These are phyloP conservation scores for Monilinia fructigena DNA, from an alignment of 2,329 filamentous ascomycete genomes.

Conservation along the genomic window DNA sequence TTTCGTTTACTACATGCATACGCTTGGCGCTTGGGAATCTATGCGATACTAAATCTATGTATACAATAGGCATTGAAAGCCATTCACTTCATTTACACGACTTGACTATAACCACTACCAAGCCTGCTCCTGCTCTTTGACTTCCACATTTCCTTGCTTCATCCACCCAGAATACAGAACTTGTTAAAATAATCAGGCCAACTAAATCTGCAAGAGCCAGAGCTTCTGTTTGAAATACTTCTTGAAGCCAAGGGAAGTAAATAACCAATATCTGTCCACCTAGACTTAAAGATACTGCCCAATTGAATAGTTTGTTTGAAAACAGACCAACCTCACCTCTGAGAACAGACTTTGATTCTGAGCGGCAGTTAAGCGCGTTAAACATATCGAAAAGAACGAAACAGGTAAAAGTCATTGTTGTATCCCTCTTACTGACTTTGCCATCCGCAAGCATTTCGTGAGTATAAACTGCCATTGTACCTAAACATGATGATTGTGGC, in stretches of 20 bases:
- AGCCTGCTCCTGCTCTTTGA: conserved; percentile 55
- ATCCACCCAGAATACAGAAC: conserved; percentile 92
- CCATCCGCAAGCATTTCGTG: conserved; percentile 86
- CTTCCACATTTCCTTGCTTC: conserved; percentile 80
- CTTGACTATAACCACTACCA: conserved; percentile 63
- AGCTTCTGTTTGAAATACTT: conserved; percentile 93
- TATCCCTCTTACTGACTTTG: conserved; percentile 85
- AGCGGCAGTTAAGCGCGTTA: conserved; percentile 91
- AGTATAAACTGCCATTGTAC: conserved; percentile 87
- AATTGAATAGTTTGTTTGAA: conserved; percentile 93
- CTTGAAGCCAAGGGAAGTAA: conserved; percentile 90
- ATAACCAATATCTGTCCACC: conserved; percentile 87
- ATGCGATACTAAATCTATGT: conserved; percentile 24
- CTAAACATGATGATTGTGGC: conserved; percentile 87
- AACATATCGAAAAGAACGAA: conserved; percentile 99
- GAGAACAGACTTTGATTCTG: conserved; percentile 84
- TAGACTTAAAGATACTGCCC: conserved; percentile 82
- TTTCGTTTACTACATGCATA: conserved; percentile 20
- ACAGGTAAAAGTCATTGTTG: conserved; percentile 98
- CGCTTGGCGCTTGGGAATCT: conserved; percentile 15
- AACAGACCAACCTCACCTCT: conserved; percentile 81
- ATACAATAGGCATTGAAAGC: conserved; percentile 23
- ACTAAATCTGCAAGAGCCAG: conserved; percentile 72
- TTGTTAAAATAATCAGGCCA: conserved; percentile 71
- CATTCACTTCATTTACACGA: conserved; percentile 48